Percentiles rank a stretch among this genome's conserved stretches.
These are phyloP conservation scores for Penicillium sp. DNA, from an alignment of 2,329 filamentous ascomycete genomes.

Conservation along the genomic window DNA sequence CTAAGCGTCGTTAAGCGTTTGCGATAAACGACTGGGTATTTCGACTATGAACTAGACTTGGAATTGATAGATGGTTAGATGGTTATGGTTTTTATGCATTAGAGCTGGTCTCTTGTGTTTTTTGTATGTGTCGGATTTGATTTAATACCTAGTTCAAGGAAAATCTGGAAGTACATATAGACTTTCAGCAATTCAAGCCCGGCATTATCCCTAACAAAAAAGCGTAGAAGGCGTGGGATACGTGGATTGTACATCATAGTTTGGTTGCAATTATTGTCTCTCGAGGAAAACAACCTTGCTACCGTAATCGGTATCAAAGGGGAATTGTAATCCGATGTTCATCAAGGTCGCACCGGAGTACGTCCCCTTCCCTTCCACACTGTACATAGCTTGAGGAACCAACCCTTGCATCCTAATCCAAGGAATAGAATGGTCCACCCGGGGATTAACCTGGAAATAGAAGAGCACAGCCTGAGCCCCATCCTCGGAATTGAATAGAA, in stretches of 20 bases:
- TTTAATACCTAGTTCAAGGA: neutral
- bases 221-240: no score
- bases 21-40: neutral
- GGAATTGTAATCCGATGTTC: slow-evolving; percentile 60
- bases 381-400: slow-evolving; percentile 56
- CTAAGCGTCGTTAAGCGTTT: neutral
- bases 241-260: no score
- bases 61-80: neutral
- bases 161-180: neutral
- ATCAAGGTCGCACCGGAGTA: slow-evolving; percentile 62
- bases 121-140: neutral
- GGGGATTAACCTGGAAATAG: slow-evolving; percentile 58
- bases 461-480: slow-evolving; percentile 55
- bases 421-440: slow-evolving; percentile 55
- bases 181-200: neutral
- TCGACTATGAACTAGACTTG: neutral
- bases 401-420: slow-evolving; percentile 58
- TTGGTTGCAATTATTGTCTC: slow-evolving; percentile 35
- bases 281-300: slow-evolving; percentile 59
- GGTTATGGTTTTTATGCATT: neutral
- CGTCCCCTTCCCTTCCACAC: slow-evolving; percentile 51
- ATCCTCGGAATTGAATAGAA: slow-evolving; percentile 58
- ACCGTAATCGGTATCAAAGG: slow-evolving; percentile 55
- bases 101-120: neutral
- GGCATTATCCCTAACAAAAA: neutral